A percentile compares a stretch with the other conserved stretches of the same genome.
These are phyloP conservation scores for Thielaviopsis populi DNA, from an alignment of 2,329 filamentous ascomycete genomes.

Conservation along the genomic window DNA sequence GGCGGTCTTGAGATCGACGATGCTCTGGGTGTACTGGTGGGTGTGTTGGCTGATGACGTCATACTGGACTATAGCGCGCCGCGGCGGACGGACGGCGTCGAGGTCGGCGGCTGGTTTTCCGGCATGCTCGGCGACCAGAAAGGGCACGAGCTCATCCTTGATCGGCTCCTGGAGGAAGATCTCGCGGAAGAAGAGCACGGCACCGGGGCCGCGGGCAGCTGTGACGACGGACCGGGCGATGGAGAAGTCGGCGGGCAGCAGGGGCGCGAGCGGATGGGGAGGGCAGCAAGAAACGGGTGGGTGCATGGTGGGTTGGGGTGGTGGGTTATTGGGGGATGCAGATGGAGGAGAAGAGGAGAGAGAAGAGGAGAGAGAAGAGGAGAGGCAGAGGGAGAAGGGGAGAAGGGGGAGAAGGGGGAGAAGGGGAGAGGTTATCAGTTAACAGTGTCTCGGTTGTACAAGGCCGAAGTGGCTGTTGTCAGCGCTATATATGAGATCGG, in stretches of 20 bases:
- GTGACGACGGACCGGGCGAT: constrained; percentile 31
- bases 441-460: too few species aligned
- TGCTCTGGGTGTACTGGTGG: constrained; percentile 24
- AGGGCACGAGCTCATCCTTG: constrained; percentile 42
- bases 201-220: constrained; percentile 2
- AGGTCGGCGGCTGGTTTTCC: constrained; percentile 30
- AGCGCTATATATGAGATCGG: too few species aligned
- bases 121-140: constrained; percentile 43
- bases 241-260: constrained; percentile 35
- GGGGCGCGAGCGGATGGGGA: constrained; percentile 36
- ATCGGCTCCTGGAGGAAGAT: constrained; percentile 49
- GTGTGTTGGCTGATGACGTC: constrained; percentile 26
- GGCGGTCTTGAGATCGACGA: constrained; percentile 26
- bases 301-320: not conserved
- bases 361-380: not conserved
- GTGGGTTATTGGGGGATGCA: not conserved
- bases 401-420: not conserved
- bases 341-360: not conserved
- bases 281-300: constrained; percentile 18
- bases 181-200: constrained; percentile 36
- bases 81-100: constrained; percentile 23
- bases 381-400: not conserved
- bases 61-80: constrained; percentile 33
- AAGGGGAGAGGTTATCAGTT: not conserved
- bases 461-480: too few species aligned